Conservation (phyloP, 1,139 yeast genomes). For the Spencermartinsiella ligniputridi region DNA sequence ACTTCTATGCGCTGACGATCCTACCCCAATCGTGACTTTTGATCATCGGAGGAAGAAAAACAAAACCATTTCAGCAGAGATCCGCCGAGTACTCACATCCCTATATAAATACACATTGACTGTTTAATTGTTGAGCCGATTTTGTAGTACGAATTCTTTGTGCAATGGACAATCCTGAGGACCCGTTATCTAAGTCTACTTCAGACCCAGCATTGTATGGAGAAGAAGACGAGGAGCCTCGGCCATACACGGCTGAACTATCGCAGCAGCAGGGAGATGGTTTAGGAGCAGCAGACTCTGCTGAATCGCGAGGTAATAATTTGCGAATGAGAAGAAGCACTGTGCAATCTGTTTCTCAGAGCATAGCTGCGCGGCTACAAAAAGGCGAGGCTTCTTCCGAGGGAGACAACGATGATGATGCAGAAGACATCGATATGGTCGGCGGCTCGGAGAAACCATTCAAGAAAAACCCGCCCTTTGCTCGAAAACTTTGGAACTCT, state of each 20-base stretch:
- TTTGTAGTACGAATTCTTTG: too few species aligned
- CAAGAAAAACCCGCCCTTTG: not conserved
- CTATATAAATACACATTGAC: too few species aligned
- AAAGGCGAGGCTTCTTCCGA: not conserved
- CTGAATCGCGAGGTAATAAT: not conserved
- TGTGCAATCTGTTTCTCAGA: not conserved
- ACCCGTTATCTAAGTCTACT: too few species aligned
- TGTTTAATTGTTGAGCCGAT: too few species aligned
- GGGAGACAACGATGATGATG: not conserved
- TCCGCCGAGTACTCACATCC: too few species aligned
- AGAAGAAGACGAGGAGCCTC: not conserved
- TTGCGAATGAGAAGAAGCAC: not conserved
- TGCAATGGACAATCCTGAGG: too few species aligned
- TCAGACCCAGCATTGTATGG: too few species aligned
- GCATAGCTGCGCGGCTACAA: not conserved
- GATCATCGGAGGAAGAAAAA: too few species aligned
- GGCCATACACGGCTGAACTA: not conserved
- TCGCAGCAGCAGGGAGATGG: not conserved
- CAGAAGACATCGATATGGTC: conserved; percentile 1
- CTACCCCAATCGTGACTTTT: too few species aligned
- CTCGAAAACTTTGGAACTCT: conserved; percentile 2
- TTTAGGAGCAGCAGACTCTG: not conserved
- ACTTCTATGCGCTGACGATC: too few species aligned
- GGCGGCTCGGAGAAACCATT: too few species aligned
- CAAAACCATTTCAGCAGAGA: too few species aligned